Base-by-base conservation (phyloP, 1,139 yeast genomes). In the Suhomyces guaymorum region DNA sequence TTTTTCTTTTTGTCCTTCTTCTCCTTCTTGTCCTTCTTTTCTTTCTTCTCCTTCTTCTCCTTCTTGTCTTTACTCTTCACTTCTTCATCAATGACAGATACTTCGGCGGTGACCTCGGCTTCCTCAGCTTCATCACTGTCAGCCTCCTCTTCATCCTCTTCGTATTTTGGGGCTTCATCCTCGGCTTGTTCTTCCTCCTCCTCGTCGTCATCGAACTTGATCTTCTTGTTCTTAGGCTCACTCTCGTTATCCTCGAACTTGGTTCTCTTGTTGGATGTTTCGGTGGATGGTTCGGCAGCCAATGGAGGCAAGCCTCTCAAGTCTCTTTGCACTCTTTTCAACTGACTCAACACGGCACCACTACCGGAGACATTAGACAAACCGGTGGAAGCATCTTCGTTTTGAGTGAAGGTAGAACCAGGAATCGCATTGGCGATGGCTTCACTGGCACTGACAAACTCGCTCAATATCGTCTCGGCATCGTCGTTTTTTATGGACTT, bases 271-370 rank as follows among this genome's bases (percentile, higher is more conserved):
- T 49, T 56, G 15, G 18, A 13, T n/a, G n/a, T n/a, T 8, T 17
- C 19, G 19, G 8, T 5, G 5, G 19, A 32, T 6, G 39, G 29
- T 32, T 61, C 69, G 6, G 61, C 55, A 37, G 57, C 59, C 42
- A 73, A 55, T 14, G 89, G 89, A 5, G 90, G 88, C 42, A 83
- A 72, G 2, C 92, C 92, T 52, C 85, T 67, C 48, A 83, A 73
- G 50, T 80, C 85, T 59, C 90, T 71, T 54, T 80, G 87, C 22
- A 82, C 68, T 47, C 92, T 68, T 50, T 67, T 71, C 48, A 83
- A 66, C 63, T 82, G 92, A 40, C 82, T 75, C 45, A 76, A 52
- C 11, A 64, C 55, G 10, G 73, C 68, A 32, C 48, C 66, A 50
- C 49, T 56, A 1, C 52, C 56, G 3, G 50, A 39, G n/a, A 39